A percentile compares a stretch with the other conserved stretches of the same genome.
These are phyloP conservation scores for Fistulina hepatica DNA, from an alignment of 1,284 basidiomycete genomes.

Conservation along the genomic window DNA sequence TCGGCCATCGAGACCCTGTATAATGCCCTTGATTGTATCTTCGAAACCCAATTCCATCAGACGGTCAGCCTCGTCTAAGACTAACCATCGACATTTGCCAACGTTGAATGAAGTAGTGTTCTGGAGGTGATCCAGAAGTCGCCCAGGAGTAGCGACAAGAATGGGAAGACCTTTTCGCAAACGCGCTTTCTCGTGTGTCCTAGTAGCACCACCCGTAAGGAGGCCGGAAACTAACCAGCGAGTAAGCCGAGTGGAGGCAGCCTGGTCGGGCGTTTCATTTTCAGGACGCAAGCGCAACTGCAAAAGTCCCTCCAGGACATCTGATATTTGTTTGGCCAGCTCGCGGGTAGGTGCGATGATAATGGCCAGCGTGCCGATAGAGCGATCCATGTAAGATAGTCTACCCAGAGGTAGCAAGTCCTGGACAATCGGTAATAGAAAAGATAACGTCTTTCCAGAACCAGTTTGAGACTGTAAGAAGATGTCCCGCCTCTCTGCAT, in stretches of 20 bases:
- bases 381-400: constrained; percentile 77
- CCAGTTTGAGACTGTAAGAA: constrained; percentile 98
- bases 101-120: constrained; percentile 89
- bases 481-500: constrained; percentile 54
- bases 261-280: constrained; percentile 39
- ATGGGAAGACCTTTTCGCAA: constrained; percentile 66
- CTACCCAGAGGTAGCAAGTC: constrained; percentile 85
- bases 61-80: constrained; percentile 95
- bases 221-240: constrained; percentile 93
- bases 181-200: constrained; percentile 57
- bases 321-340: constrained; percentile 90
- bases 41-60: constrained; percentile 97
- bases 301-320: constrained; percentile 84
- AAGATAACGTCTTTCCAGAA: constrained; percentile 94
- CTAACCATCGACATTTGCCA: constrained; percentile 90
- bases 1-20: constrained; percentile 77
- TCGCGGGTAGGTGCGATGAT: constrained; percentile 94
- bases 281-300: constrained; percentile 64
- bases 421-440: constrained; percentile 91
- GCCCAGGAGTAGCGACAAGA: constrained; percentile 92
- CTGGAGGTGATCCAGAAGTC: constrained; percentile 88
- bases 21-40: constrained; percentile 80
- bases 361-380: constrained; percentile 88
- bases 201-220: constrained; percentile 73
- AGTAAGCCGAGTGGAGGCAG: constrained; percentile 47